Evolutionary conservation across 2,329 filamentous ascomycete genomes (phyloP), one percentile per base, ranked within the genome.

Genomic region (Leptographium procerum): DNA sequence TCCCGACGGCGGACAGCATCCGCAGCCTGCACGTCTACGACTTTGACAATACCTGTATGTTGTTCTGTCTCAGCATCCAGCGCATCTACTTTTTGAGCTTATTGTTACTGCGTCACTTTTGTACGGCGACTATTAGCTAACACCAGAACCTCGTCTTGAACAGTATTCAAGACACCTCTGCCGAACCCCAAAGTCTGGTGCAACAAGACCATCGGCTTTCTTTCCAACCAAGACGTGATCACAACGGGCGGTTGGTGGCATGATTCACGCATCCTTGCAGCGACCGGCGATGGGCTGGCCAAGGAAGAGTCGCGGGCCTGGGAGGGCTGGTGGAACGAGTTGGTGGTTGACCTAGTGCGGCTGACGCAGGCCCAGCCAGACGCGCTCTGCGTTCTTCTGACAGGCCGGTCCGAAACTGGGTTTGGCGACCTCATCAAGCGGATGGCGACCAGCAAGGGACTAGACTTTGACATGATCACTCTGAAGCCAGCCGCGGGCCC

Each of bases 291-390:
- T 59, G 94, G 94, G 19, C 70, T 86, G 7, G 89, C 89, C 56
- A 82, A 82, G 59, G 94, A 97, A 72, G 91, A 97, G 70, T 76
- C 81, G 48, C 84, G 85, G 28, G 91, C 82, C 11, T 99, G 92
- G 92, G 77, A 88, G 59, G 91, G 91, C 40, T 96, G 89, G 88
- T 99, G 94, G 94, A 97, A 97, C 68, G 92, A 97, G 69, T 84
- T 87, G 65, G 86, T 99, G 60, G 85, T 84, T 57, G 82, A 91
- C 65, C 81, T 97, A 33, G 90, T 95, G 47, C 79, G 81, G 66
- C 76, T 96, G 58, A 91, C 87, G 69, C 88, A 88, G 77, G 75
- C 87, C 67, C 89, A 96, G 68, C 87, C 89, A 62, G 90, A 95
- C 68, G 88, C 88, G 0, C 75, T 97, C 43, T 89, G 84, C 55